A percentile compares a stretch with the other conserved stretches of the same genome.
These are phyloP conservation scores for Circinella umbellata DNA, from an alignment of 371 early-diverging fungal genomes.

Conservation along the genomic window DNA sequence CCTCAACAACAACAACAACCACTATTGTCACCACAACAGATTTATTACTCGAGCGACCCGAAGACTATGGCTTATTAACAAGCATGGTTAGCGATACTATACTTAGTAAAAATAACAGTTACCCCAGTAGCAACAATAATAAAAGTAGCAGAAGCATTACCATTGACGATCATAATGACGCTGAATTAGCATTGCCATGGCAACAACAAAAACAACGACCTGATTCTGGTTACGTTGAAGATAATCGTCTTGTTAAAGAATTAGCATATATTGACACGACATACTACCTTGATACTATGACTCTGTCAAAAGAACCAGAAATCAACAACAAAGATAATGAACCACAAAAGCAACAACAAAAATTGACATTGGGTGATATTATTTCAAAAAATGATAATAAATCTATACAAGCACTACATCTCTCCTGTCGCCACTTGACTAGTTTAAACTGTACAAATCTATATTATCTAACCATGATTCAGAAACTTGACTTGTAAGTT, in stretches of 20 bases:
- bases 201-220: conserved; percentile 3
- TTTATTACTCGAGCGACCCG: conserved; percentile 15
- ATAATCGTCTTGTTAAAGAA: conserved; percentile 29
- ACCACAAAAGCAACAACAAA: conserved; percentile 9
- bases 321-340: neutral
- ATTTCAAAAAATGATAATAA: neutral
- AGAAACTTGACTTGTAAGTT: conserved; percentile 19
- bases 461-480: conserved; percentile 11
- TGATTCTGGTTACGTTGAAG: conserved; percentile 14
- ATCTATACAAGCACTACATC: conserved; percentile 4
- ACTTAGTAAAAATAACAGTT: too few species aligned
- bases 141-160: neutral
- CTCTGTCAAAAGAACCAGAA: neutral
- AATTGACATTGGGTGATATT: conserved; percentile 16
- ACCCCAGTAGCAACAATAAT: neutral
- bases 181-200: neutral
- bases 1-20: neutral
- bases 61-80: conserved; percentile 17
- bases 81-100: too few species aligned
- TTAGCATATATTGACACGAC: conserved; percentile 46
- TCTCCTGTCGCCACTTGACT: conserved; percentile 7
- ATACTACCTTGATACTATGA: conserved; percentile 30
- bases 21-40: neutral
- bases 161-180: neutral
- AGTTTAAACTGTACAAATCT: conserved; percentile 19